These are phyloP conservation scores for Nicotiana knightiana DNA, from an alignment of 257 asterid species.

Conservation along the genomic window DNA sequence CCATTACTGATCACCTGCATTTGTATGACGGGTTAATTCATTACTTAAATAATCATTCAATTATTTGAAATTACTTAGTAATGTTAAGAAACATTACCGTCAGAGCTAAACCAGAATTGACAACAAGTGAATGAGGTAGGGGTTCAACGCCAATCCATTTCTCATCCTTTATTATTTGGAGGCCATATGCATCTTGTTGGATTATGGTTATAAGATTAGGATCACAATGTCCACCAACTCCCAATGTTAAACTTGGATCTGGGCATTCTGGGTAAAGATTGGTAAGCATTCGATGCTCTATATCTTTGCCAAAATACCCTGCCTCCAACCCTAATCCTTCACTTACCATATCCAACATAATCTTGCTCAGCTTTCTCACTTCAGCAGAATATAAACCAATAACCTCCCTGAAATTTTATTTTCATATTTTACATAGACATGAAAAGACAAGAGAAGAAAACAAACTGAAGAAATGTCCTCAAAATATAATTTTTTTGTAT, in stretches of 20 bases:
- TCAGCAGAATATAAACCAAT: neutral
- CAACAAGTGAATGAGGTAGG: neutral
- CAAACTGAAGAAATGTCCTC: no score
- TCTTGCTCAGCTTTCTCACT: neutral
- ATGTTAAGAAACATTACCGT: neutral
- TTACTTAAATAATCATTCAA: no score
- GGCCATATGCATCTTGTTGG: slow-evolving; percentile 12
- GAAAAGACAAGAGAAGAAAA: neutral
- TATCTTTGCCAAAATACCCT: neutral
- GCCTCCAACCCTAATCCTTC: slow-evolving; percentile 5
- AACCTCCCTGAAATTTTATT: neutral
- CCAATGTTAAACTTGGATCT: slow-evolving; percentile 10
- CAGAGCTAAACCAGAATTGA: neutral
- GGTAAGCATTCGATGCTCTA: neutral
- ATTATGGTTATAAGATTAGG: slow-evolving; percentile 10
- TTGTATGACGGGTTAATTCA: neutral
- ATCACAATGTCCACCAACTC: slow-evolving; percentile 10
- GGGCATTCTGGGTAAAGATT: slow-evolving; percentile 17
- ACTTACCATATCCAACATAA: neutral
- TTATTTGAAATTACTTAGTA: no score
- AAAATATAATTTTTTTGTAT: no score
- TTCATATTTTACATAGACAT: neutral
- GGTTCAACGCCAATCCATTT: slow-evolving; percentile 15
- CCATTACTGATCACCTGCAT: neutral
- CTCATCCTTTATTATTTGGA: slow-evolving; percentile 13